Evolutionary conservation across 2,329 filamentous ascomycete genomes (phyloP), one percentile per base, ranked within the genome.

Genomic region (Talaromyces atroroseus): DNA sequence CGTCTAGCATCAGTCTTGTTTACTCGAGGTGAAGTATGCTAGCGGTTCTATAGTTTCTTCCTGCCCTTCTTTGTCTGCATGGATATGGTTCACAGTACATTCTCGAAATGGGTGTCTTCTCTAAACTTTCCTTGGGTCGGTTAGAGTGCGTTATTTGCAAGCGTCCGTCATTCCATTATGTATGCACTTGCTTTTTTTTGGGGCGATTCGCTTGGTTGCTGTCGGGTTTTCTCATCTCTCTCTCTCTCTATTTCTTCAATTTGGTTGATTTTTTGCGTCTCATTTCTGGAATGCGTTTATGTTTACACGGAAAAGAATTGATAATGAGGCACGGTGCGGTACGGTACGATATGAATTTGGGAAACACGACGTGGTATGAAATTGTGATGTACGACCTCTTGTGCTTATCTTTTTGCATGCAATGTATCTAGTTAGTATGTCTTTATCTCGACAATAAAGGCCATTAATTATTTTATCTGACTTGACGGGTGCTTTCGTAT

Each of bases 351-450:
- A 36, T 36, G 40, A 44, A 18, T 12, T 44, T 44, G 40, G 40
- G 8, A 11, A 44, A 44, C 6, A 12, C 7, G 11, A 18, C 18
- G 26, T 29, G 40, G 40, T 44, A 44, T 44, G 40, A 44, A 21
- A 16, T 29, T 3, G 8, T 6, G n/a, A 12, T 20, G 32, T 48
- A 42, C 45, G 52, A 49, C 45, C 32, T 54, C 44, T 10, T 46
- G 24, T 45, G 34, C 24, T 46, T 21, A 10, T 29, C 11, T 29
- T 32, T 20, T 44, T 47, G 21, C 51, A 49, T 53, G 26, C 46
- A 56, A 47, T 18, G 34, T 36, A 49, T 56, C 26, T 56, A 55
- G n/a, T 44, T 53, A 46, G 50, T 46, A 46, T 36, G 23, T 14
- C 21, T 47, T 42, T 40, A 38, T n/a, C 12, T 38, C 16, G 2